These are phyloP conservation scores for Raddia guianensis DNA, from an alignment of 176 grass and related monocot species.

Conservation along the genomic window DNA sequence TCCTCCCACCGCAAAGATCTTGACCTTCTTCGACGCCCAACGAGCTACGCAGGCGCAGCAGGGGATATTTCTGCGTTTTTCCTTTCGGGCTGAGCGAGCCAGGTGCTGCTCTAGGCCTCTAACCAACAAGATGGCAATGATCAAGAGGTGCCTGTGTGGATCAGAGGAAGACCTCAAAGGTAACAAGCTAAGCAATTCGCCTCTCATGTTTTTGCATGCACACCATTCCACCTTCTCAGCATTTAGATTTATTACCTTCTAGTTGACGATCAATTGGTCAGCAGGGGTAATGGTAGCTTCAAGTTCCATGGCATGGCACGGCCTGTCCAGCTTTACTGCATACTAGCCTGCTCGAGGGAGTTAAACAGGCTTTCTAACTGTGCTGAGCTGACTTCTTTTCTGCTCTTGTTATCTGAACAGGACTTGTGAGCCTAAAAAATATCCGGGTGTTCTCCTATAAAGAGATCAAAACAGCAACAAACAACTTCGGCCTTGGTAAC, in stretches of 20 bases:
- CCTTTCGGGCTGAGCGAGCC: neutral
- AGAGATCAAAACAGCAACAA: conserved; percentile 48
- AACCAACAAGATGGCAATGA: conserved; percentile 30
- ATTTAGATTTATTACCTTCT: neutral
- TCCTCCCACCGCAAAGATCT: neutral
- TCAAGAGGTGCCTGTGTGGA: conserved; percentile 41
- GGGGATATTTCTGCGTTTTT: neutral
- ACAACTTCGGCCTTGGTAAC: conserved; percentile 42
- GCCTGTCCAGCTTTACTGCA: neutral
- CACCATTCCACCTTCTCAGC: neutral
- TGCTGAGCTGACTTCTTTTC: neutral
- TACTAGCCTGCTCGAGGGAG: neutral
- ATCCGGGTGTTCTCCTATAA: conserved; percentile 40
- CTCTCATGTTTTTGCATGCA: neutral
- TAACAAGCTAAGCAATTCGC: neutral
- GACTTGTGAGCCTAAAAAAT: conserved; percentile 19
- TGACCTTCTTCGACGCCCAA: neutral
- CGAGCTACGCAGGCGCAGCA: neutral
- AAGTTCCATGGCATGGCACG: neutral
- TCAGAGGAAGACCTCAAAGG: conserved; percentile 34
- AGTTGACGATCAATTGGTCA: neutral
- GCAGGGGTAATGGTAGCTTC: neutral
- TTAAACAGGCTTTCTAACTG: neutral
- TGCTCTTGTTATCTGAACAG: conserved; percentile 17
- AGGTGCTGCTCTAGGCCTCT: neutral